A percentile compares a stretch with the other conserved stretches of the same genome.
These are phyloP conservation scores for Selenicereus undatus DNA, from an alignment of 148 eudicot species.

Conservation along the genomic window DNA sequence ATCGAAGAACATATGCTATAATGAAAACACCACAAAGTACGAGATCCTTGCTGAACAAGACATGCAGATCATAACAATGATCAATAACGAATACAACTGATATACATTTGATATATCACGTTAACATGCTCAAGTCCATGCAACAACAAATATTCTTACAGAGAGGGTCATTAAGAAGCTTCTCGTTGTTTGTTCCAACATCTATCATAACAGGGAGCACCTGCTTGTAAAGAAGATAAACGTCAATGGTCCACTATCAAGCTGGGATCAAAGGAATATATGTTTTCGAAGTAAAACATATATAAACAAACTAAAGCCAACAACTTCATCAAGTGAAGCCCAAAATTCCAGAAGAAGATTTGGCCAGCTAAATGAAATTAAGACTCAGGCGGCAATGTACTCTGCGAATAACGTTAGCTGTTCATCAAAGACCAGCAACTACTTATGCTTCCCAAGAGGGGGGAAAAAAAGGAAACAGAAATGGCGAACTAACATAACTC, in stretches of 20 bases:
- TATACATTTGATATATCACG: background rate
- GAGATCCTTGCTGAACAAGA: background rate
- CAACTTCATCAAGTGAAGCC: background rate
- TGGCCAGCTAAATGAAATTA: background rate
- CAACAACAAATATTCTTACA: constrained; percentile 50
- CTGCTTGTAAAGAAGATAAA: constrained; percentile 38
- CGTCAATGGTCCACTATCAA: background rate
- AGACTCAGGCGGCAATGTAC: background rate
- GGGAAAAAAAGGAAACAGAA: too few species aligned
- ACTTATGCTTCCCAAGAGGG: background rate
- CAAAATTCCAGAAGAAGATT: background rate
- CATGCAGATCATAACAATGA: constrained; percentile 6
- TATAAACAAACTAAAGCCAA: background rate
- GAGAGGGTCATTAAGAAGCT: constrained; percentile 78
- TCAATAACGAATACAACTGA: background rate
- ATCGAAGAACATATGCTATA: background rate
- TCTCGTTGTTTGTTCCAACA: constrained; percentile 96
- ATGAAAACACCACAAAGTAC: background rate
- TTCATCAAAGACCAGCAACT: background rate
- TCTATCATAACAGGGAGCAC: constrained; percentile 98
- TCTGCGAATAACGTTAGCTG: background rate
- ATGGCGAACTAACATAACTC: background rate
- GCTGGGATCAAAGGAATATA: background rate
- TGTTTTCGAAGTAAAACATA: background rate
- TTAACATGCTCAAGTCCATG: background rate